Evolutionary conservation across 2,329 filamentous ascomycete species (phyloP), one percentile per base, ranked within the genome.

Genomic region (Colletotrichum lindemuthianum): DNA sequence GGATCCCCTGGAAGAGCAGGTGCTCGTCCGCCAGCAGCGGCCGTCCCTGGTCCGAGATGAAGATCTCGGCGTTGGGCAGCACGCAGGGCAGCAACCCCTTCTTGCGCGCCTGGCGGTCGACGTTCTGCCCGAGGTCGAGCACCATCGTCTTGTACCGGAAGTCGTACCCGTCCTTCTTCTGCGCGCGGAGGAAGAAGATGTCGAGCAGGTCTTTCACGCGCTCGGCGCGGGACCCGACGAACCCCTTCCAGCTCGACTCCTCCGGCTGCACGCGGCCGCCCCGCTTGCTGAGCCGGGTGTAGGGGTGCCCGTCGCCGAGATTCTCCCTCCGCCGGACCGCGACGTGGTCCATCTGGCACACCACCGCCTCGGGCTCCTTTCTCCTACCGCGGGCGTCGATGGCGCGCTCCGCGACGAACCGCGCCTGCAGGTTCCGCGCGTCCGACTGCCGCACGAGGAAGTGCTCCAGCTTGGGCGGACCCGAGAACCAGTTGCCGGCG

Each of bases 51-150:
- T 85, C 82, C 0, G 88, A 88, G 1, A 88, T 73, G 68, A 86
- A 91, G 2, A 85, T 84, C 8, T 86, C 80, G 0, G 89, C 90
- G 6, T 72, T 79, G 0, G 92, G 91, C 0, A 91, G 92, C 9
- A 93, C 79, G 70, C 92, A 94, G 0, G 86, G 83, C 2, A 86
- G 78, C 6, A 91, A 80, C 0, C 91, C 91, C 44, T 84, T 81
- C 9, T 69, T 67, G 54, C 86, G 81, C 1, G 74, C 75, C 10
- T 83, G 81, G 12, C 90, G 81, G 70, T 92, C 89, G 8, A 92
- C 82, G 56, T 93, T 93, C 70, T 94, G 92, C 6, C 89, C 91
- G 0, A 92, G 76, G 64, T 95, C 89, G 68, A 88, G 82, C 40
- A 86, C 74, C 11, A 77, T 72, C 11, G 75, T 71, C 72, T 85